A percentile compares a stretch with the other conserved stretches of the same genome.
Evolutionary conservation across 1,139 yeast genomes (phyloP).

Genomic region (Scheffersomyces illinoinensis): DNA sequence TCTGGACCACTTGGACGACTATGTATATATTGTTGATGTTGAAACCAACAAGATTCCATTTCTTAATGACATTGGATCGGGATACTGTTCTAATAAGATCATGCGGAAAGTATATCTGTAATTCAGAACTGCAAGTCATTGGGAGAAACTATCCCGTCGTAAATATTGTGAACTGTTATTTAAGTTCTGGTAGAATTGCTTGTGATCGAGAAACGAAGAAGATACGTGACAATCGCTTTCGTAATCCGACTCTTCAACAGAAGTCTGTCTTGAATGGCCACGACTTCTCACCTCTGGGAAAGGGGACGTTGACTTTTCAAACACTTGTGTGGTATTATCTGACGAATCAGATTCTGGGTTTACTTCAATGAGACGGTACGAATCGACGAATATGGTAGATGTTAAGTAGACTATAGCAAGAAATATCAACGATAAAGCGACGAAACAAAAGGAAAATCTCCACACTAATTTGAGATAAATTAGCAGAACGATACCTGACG

Average conservation of each 20-base stretch:
- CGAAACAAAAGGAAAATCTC: not conserved
- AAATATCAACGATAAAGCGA: not conserved
- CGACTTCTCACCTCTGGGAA: not conserved
- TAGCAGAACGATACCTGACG: not conserved
- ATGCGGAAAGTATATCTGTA: constrained; percentile 38
- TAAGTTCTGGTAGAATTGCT: constrained; percentile 33
- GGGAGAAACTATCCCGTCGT: constrained; percentile 42
- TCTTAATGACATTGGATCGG: constrained; percentile 2
- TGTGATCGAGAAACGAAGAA: constrained; percentile 15
- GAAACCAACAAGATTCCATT: constrained; percentile 28
- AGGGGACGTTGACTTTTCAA: not conserved
- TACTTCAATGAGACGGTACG: not conserved
- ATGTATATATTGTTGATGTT: constrained; percentile 24
- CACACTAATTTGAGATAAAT: not conserved
- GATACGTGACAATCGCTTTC: constrained; percentile 7
- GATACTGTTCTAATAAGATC: constrained; percentile 22
- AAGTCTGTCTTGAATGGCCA: not conserved
- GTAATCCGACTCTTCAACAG: not conserved
- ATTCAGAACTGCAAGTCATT: constrained; percentile 17
- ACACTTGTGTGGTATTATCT: not conserved
- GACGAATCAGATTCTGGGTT: not conserved
- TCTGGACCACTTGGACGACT: constrained; percentile 20
- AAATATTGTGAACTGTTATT: constrained; percentile 46
- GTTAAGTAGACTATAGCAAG: not conserved
- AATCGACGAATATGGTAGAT: not conserved